Evolutionary conservation across 176 grass and related monocot species (phyloP).

Genomic region (Musa acuminata): DNA sequence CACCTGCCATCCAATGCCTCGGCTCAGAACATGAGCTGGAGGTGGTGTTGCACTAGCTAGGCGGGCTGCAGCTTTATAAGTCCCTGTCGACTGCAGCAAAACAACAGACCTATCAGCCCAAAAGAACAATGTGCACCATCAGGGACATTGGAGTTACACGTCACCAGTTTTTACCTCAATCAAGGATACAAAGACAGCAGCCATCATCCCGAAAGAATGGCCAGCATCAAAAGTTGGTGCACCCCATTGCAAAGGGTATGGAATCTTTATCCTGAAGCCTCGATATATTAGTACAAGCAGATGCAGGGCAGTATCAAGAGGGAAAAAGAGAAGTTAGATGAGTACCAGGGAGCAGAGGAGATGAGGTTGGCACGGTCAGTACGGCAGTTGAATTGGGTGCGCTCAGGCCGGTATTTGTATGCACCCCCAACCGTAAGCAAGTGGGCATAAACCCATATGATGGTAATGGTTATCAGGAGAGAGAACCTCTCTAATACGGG

Average conservation of each 20-base stretch:
- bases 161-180: constrained; percentile 43
- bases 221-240: constrained; percentile 82
- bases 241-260: constrained; percentile 90
- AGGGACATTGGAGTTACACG: too few species aligned
- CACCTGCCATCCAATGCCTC: constrained; percentile 96
- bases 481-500: constrained; percentile 80
- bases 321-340: not conserved
- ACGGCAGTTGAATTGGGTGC: constrained; percentile 65
- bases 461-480: constrained; percentile 53
- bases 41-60: constrained; percentile 86
- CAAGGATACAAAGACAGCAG: constrained; percentile 86
- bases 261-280: constrained; percentile 69
- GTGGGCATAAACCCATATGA: constrained; percentile 77
- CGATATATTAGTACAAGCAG: not conserved
- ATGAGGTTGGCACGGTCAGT: constrained; percentile 80
- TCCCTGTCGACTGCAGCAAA: constrained; percentile 61
- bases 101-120: constrained; percentile 10
- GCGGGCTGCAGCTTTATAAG: constrained; percentile 81
- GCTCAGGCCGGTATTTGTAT: constrained; percentile 50
- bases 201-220: constrained; percentile 89
- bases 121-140: too few species aligned
- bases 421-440: constrained; percentile 71
- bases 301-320: not conserved
- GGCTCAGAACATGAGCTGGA: constrained; percentile 79
- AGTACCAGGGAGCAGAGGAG: constrained; percentile 71